phyloP scores from a whole-genome alignment of 495 filamentous ascomycete genomes.

The Massariosphaeria phaeospora region DNA sequence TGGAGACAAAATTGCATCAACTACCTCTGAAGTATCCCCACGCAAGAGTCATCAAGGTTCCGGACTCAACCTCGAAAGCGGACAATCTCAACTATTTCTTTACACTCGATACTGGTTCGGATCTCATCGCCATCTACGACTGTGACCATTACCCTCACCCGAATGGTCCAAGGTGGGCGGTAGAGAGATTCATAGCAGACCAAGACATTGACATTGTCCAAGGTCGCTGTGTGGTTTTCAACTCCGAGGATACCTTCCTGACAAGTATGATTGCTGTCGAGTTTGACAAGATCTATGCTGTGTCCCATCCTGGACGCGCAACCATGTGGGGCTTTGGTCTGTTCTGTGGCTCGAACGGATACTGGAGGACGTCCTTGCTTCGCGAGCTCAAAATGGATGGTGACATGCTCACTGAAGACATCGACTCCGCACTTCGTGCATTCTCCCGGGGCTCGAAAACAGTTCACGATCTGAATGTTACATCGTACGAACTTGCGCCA shows the following conservation, averaged over 20 bases:
- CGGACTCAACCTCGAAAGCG: slow-evolving; percentile 42
- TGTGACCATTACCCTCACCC: slow-evolving; percentile 45
- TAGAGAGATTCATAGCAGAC: slow-evolving; percentile 38
- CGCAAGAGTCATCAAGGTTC: slow-evolving; percentile 40
- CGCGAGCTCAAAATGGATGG: slow-evolving; percentile 43
- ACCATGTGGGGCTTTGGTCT: slow-evolving; percentile 42
- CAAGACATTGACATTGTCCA: slow-evolving; percentile 42
- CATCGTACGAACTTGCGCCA: slow-evolving; percentile 40
- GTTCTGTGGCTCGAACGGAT: slow-evolving; percentile 44
- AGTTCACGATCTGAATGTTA: slow-evolving; percentile 40
- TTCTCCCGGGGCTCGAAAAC: slow-evolving; percentile 35
- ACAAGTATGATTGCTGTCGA: slow-evolving; percentile 42
- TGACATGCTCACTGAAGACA: slow-evolving; percentile 43
- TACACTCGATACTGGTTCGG: slow-evolving; percentile 36
- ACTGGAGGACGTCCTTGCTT: slow-evolving; percentile 40
- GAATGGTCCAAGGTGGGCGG: slow-evolving; percentile 42
- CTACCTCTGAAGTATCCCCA: slow-evolving; percentile 30
- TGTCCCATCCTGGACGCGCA: slow-evolving; percentile 42
- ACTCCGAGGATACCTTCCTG: slow-evolving; percentile 36
- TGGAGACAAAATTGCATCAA: slow-evolving; percentile 37
- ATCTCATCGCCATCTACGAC: slow-evolving; percentile 43
- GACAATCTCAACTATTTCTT: slow-evolving; percentile 45
- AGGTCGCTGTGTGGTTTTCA: slow-evolving; percentile 43
- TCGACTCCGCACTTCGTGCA: slow-evolving; percentile 43
- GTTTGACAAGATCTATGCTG: slow-evolving; percentile 46